These are phyloP conservation scores for Graphium sp. DNA, from an alignment of 2,329 filamentous ascomycete species.

Conservation along the genomic window DNA sequence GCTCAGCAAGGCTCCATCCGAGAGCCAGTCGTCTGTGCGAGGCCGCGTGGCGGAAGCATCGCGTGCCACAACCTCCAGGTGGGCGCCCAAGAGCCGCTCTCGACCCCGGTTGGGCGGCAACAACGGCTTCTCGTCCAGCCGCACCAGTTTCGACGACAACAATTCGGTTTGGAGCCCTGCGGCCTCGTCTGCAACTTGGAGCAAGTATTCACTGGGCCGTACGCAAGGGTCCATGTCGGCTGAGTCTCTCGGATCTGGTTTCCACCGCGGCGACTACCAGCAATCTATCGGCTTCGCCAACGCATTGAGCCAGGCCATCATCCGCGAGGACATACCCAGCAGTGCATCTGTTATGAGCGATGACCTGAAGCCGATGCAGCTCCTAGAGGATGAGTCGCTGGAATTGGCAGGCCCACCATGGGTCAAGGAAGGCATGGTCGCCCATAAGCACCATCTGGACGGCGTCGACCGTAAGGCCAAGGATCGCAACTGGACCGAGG, in stretches of 20 bases:
- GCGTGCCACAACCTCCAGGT: conserved; percentile 44
- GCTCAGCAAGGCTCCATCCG: conserved; percentile 83
- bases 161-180: conserved; percentile 81
- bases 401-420: conserved; percentile 90
- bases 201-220: conserved; percentile 79
- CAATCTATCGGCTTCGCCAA: conserved; percentile 97
- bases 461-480: conserved; percentile 81
- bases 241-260: conserved; percentile 69
- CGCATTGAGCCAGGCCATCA: conserved; percentile 89
- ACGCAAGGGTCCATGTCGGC: conserved; percentile 86
- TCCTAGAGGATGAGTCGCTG: conserved; percentile 84
- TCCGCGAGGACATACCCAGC: conserved; percentile 54
- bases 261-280: conserved; percentile 68
- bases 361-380: conserved; percentile 38
- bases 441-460: conserved; percentile 93
- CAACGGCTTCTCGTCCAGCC: conserved; percentile 74
- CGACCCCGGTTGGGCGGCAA: conserved; percentile 51
- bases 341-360: conserved; percentile 40
- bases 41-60: conserved; percentile 49
- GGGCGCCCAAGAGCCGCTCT: conserved; percentile 75
- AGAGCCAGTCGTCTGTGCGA: conserved; percentile 51
- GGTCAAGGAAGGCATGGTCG: conserved; percentile 92
- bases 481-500: conserved; percentile 86
- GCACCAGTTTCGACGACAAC: conserved; percentile 85
- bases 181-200: conserved; percentile 83